A percentile compares a stretch with the other conserved stretches of the same genome.
Evolutionary conservation across 345 rosid genomes (phyloP).

Genomic region (Atalantia buxifolia): DNA sequence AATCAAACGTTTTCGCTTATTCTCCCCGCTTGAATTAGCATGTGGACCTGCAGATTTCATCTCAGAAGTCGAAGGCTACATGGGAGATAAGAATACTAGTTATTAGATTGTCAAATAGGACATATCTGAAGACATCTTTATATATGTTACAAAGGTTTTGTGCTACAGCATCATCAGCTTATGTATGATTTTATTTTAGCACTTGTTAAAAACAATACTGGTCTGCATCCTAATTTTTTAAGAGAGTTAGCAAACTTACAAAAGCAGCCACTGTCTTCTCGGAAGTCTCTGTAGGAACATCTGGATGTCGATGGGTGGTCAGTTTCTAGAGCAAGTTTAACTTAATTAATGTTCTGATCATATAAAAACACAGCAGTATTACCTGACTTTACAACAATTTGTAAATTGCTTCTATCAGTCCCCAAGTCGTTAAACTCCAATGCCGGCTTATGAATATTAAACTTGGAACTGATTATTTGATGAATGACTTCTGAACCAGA

Average conservation of each 20-base stretch:
- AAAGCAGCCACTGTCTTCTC: not conserved
- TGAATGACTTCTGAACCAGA: constrained; percentile 17
- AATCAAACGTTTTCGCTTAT: not conserved
- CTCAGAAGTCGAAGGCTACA: not conserved
- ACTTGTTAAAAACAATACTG: not conserved
- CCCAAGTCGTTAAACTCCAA: not conserved
- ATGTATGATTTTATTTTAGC: not conserved
- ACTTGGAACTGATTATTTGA: constrained; percentile 24
- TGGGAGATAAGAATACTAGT: not conserved
- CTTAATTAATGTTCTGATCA: not conserved
- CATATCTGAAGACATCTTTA: not conserved
- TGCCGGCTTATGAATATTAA: not conserved
- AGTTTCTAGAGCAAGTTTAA: not conserved
- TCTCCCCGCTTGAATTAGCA: not conserved
- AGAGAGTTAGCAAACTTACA: not conserved
- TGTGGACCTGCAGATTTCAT: not conserved
- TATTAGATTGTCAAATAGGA: not conserved
- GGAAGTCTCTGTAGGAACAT: not conserved
- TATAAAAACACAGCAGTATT: not conserved
- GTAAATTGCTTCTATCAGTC: not conserved
- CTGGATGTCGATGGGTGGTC: not conserved
- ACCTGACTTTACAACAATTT: not conserved
- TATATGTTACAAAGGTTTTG: not conserved
- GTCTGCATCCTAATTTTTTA: not conserved
- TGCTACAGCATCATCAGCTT: not conserved